Conservation (phyloP, 192 early-diverging fungal genomes). For the Thoreauomyces humboldtii region DNA sequence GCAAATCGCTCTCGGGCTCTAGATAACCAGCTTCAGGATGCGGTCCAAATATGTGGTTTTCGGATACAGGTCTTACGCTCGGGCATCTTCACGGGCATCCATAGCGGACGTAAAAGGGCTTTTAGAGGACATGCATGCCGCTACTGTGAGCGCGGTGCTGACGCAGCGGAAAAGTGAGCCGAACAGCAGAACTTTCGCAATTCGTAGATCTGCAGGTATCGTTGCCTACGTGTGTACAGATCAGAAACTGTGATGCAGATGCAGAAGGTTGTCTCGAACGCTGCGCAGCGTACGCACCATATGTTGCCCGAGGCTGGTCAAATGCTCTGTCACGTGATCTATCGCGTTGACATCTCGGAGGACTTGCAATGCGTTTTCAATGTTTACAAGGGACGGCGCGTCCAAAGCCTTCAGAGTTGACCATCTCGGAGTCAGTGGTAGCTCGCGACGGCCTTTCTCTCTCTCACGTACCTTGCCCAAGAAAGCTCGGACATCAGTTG, state of each 20-base stretch:
- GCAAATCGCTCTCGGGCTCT: constrained; percentile 45
- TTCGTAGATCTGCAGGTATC: constrained; percentile 42
- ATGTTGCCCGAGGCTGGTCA: constrained; percentile 43
- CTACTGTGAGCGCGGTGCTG: constrained; percentile 44
- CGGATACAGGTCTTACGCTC: no score
- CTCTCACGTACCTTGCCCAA: constrained; percentile 35
- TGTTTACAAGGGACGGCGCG: no score
- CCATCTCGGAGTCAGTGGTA: no score
- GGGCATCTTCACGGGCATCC: constrained; percentile 55
- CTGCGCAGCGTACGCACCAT: constrained; percentile 24
- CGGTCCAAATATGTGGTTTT: background rate
- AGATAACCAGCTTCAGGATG: background rate
- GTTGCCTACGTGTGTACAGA: constrained; percentile 23
- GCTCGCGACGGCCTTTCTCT: no score
- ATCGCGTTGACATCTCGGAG: constrained; percentile 40
- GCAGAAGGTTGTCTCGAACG: no score
- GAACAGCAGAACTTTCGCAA: constrained; percentile 49
- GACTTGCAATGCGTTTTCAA: constrained; percentile 26
- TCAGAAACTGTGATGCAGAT: no score
- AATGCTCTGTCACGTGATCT: constrained; percentile 4
- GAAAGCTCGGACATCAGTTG: constrained; percentile 29
- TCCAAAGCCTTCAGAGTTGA: no score
- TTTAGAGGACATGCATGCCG: constrained; percentile 52
- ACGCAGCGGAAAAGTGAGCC: constrained; percentile 48
- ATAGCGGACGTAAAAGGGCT: constrained; percentile 48